phyloP scores from a whole-genome alignment of 441 rosid species.

The Gossypium gossypioides region DNA sequence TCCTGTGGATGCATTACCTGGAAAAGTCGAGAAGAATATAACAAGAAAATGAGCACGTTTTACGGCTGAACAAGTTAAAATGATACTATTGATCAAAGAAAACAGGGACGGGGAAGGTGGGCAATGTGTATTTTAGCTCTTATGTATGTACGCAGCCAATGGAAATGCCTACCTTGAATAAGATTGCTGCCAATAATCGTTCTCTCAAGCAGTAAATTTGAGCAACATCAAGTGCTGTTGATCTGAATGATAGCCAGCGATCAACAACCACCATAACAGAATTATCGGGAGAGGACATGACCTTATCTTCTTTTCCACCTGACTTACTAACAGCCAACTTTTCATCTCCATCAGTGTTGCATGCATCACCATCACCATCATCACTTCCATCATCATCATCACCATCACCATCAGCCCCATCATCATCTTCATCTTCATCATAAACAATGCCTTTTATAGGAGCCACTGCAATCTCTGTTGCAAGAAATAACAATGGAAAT shows the following conservation, averaged over 20 bases:
- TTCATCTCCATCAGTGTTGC: conserved; percentile 43
- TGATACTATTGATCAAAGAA: not conserved
- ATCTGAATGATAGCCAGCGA: conserved; percentile 68
- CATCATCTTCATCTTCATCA: conserved; percentile 25
- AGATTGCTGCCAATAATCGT: conserved; percentile 58
- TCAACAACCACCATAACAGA: conserved; percentile 58
- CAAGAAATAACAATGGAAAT: conserved; percentile 59
- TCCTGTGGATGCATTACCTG: conserved; percentile 60
- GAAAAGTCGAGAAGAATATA: conserved; percentile 13
- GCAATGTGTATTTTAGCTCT: not conserved
- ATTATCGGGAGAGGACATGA: conserved; percentile 74
- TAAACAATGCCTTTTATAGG: conserved; percentile 30
- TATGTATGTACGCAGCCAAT: not conserved
- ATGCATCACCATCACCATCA: conserved; percentile 31
- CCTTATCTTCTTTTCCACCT: conserved; percentile 28
- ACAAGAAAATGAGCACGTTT: not conserved
- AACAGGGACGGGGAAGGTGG: too few relatives aligned
- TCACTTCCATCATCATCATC: conserved; percentile 31
- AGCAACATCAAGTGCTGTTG: conserved; percentile 79
- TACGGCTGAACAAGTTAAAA: not conserved
- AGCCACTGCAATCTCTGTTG: conserved; percentile 75
- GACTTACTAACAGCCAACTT: conserved; percentile 27
- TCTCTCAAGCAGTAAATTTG: conserved; percentile 86
- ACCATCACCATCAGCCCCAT: conserved; percentile 12
- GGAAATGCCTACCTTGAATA: conserved; percentile 52